Conservation (phyloP, 2,329 filamentous ascomycete species). For the Coniochaeta pulveracea region DNA sequence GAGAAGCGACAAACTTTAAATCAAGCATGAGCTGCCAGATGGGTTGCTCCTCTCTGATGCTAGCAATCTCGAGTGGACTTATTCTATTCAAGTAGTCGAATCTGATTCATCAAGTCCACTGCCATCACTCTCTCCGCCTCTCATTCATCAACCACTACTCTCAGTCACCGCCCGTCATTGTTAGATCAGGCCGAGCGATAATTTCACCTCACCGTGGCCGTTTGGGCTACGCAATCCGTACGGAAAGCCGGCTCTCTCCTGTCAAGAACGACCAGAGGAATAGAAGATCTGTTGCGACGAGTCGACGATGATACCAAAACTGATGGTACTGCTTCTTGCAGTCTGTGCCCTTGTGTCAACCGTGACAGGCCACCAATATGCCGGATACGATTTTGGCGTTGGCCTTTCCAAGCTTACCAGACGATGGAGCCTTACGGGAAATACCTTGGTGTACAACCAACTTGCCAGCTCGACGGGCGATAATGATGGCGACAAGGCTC, state of each 20-base stretch:
- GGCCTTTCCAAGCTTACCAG: conserved; percentile 24
- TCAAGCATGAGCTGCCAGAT: conserved; percentile 3
- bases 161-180: too few species aligned
- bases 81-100: too few species aligned
- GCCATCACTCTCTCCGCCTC: too few species aligned
- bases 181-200: too few species aligned
- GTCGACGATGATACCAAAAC: neutral
- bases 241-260: too few species aligned
- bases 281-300: too few species aligned
- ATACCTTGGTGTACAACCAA: conserved; percentile 27
- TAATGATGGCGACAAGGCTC: conserved; percentile 22
- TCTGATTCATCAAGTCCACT: too few species aligned
- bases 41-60: neutral
- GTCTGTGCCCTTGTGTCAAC: neutral
- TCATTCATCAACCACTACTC: too few species aligned
- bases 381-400: conserved; percentile 33
- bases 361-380: neutral
- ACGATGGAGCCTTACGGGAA: conserved; percentile 27
- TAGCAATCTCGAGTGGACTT: too few species aligned
- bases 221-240: too few species aligned
- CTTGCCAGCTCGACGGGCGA: conserved; percentile 27
- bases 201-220: too few species aligned
- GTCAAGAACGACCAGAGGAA: too few species aligned
- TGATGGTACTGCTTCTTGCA: neutral
- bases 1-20: neutral